Evolutionary conservation across 1,139 yeast genomes (phyloP).

Genomic region (Suzukiozyma palmioleophila): DNA sequence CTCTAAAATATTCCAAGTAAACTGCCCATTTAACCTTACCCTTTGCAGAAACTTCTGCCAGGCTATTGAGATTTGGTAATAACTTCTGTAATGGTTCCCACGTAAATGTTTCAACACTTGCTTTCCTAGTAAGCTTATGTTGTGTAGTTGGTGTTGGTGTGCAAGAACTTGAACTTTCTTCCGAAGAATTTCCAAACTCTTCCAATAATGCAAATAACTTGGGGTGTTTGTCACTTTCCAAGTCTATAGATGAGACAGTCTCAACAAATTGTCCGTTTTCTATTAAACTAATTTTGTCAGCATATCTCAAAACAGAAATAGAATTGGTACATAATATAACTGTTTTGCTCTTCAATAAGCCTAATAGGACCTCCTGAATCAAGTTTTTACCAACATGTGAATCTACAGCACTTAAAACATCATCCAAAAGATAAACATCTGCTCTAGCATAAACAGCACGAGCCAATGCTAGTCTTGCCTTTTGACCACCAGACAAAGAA

Average conservation of each 20-base stretch:
- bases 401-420: conserved; percentile 79
- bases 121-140: conserved; percentile 13
- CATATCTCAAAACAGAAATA: conserved; percentile 23
- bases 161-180: conserved; percentile 2
- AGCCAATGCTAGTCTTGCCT: conserved; percentile 88
- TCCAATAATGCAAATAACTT: conserved; percentile 20
- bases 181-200: conserved; percentile 17
- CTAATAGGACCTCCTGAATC: conserved; percentile 29
- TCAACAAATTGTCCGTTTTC: conserved; percentile 24
- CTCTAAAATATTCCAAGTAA: conserved; percentile 25
- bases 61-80: conserved; percentile 20
- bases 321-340: conserved; percentile 31
- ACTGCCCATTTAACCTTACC: conserved; percentile 28
- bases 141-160: conserved; percentile 6
- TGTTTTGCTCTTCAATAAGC: conserved; percentile 25
- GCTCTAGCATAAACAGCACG: conserved; percentile 95
- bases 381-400: conserved; percentile 88
- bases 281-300: conserved; percentile 23
- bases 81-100: conserved; percentile 28
- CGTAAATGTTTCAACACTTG: conserved; percentile 28
- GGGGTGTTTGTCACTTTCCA: conserved; percentile 17
- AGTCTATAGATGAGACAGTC: conserved; percentile 19
- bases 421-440: conserved; percentile 86
- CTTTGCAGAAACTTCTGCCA: conserved; percentile 20
- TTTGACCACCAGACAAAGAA: conserved; percentile 94